phyloP scores from a whole-genome alignment of 1,139 yeast species.

The Yamadazyma mexicana region DNA sequence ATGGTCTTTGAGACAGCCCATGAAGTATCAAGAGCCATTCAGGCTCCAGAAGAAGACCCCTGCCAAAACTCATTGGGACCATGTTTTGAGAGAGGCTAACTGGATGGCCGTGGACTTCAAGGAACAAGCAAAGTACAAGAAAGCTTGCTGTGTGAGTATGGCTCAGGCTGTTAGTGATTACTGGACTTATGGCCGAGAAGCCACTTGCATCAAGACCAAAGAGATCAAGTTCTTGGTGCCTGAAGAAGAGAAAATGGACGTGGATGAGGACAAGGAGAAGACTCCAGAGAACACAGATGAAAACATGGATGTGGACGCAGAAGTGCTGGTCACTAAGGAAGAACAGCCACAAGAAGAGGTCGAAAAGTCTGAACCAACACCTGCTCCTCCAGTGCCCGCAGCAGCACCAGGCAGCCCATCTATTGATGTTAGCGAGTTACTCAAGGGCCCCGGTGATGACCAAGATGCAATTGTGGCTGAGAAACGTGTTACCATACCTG shows the following conservation, averaged over 20 bases:
- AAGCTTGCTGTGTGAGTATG: conserved; percentile 66
- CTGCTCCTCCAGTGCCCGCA: conserved; percentile 1
- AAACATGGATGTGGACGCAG: conserved; percentile 7
- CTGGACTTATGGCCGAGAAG: conserved; percentile 69
- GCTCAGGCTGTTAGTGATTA: conserved; percentile 76
- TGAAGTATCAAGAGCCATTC: conserved; percentile 68
- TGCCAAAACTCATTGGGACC: conserved; percentile 64
- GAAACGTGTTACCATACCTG: conserved; percentile 6
- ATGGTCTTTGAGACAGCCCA: conserved; percentile 92
- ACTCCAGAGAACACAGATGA: conserved; percentile 2
- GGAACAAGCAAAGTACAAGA: conserved; percentile 68
- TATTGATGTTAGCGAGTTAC: conserved; percentile 15
- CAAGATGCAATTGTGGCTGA: background rate
- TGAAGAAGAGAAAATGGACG: conserved; percentile 9
- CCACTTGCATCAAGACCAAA: conserved; percentile 54
- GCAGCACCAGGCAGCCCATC: conserved; percentile 10
- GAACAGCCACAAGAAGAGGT: conserved; percentile 11
- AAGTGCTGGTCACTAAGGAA: conserved; percentile 3
- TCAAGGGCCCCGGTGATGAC: conserved; percentile 9
- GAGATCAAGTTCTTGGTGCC: conserved; percentile 15
- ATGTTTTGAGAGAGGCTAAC: conserved; percentile 70
- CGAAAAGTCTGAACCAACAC: conserved; percentile 10
- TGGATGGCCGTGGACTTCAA: conserved; percentile 85
- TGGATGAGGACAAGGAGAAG: too few relatives aligned
- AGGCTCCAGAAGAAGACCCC: conserved; percentile 25